Evolutionary conservation across 169 alveolate species (phyloP).

Genomic region (Perkinsus olseni): DNA sequence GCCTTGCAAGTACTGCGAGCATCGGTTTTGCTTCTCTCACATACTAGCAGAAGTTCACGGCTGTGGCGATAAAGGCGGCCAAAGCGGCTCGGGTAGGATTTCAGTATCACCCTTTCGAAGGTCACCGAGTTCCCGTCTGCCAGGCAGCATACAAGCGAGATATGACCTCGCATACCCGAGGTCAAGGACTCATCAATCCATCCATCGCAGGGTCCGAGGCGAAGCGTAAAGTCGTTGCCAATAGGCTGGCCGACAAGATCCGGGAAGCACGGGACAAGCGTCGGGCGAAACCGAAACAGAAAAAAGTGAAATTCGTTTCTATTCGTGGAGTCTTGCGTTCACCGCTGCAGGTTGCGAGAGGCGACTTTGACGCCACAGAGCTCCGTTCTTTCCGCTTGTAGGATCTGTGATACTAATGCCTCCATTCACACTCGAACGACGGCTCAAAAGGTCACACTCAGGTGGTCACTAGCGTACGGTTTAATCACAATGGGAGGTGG

Average conservation of each 20-base stretch:
- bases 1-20: slow-evolving; percentile 14
- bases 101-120: neutral
- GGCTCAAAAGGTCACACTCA: neutral
- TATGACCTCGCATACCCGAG: neutral
- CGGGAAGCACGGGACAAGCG: neutral
- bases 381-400: no score
- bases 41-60: slow-evolving; percentile 28
- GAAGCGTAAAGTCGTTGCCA: neutral
- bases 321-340: no score
- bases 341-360: no score
- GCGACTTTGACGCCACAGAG: no score
- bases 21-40: slow-evolving; percentile 13
- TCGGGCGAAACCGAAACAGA: neutral
- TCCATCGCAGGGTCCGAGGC: neutral
- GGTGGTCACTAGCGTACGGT: neutral
- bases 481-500: neutral
- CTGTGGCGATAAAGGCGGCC: slow-evolving; percentile 11
- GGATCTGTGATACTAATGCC: neutral
- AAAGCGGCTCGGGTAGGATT: neutral
- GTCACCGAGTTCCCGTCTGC: neutral
- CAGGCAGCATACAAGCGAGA: neutral
- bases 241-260: neutral
- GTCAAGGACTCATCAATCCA: neutral
- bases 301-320: no score
- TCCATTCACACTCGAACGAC: neutral